A percentile compares a stretch with the other conserved stretches of the same genome.
Conservation (phyloP, 106 monocot species). For the Narthecium ossifragum region DNA sequence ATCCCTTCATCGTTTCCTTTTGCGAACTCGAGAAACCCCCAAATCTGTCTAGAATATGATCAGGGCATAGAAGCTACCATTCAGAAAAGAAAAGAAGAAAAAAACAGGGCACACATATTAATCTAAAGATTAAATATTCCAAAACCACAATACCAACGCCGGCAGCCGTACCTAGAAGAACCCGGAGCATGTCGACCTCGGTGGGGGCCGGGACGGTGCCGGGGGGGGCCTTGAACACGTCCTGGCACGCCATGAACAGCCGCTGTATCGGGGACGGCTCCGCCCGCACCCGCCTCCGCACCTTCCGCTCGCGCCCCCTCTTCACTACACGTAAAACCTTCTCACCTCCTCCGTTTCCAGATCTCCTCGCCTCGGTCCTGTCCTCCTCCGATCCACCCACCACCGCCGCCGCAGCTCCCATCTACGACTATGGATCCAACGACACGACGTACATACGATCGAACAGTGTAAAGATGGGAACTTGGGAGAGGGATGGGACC, state of each 20-base stretch:
- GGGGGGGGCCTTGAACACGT: slow-evolving; percentile 59
- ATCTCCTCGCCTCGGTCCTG: slow-evolving; percentile 1
- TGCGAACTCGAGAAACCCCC: no score
- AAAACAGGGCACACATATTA: no score
- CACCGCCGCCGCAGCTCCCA: not conserved
- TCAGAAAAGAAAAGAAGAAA: no score
- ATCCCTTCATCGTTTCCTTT: no score
- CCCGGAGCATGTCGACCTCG: slow-evolving; percentile 38
- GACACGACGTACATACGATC: no score
- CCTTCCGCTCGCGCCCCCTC: slow-evolving; percentile 8
- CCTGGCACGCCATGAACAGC: slow-evolving; percentile 46
- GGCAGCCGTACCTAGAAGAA: slow-evolving; percentile 57
- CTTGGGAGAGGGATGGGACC: not conserved
- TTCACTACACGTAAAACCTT: slow-evolving; percentile 9
- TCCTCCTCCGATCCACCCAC: slow-evolving; percentile 8
- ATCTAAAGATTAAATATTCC: no score
- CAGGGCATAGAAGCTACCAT: no score
- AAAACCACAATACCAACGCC: no score
- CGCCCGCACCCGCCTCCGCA: slow-evolving; percentile 28
- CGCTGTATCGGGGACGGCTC: slow-evolving; percentile 40
- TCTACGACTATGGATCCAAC: no score
- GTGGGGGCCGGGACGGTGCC: slow-evolving; percentile 54
- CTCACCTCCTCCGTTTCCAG: slow-evolving; percentile 16
- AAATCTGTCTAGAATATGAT: no score
- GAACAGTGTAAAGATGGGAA: not conserved